phyloP scores from a whole-genome alignment of 2,329 filamentous ascomycete genomes.

The Penicillium sp. region DNA sequence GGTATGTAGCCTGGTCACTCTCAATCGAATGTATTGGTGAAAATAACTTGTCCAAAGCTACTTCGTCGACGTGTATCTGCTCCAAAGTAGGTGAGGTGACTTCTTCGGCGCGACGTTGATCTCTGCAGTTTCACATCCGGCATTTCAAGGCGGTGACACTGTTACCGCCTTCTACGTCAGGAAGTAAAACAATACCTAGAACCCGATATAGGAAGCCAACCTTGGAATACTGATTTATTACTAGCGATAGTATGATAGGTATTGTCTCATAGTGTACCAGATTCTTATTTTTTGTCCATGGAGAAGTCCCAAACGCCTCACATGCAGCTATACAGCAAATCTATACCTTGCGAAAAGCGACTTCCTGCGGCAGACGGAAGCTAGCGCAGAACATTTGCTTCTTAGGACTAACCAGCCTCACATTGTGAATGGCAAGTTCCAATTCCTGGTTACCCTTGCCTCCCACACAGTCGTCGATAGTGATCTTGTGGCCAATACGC shows the following conservation, averaged over 20 bases:
- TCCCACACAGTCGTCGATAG: constrained; percentile 49
- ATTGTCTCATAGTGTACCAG: constrained; percentile 18
- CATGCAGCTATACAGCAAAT: constrained; percentile 11
- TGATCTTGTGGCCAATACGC: constrained; percentile 59
- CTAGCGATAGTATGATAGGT: background rate
- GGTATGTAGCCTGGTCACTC: too few species aligned
- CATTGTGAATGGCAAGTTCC: constrained; percentile 58
- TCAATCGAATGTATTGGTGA: background rate
- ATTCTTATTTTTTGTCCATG: constrained; percentile 6
- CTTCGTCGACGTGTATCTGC: background rate
- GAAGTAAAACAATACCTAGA: background rate
- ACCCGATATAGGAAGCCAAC: too few species aligned
- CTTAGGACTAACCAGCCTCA: constrained; percentile 84
- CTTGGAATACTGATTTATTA: background rate
- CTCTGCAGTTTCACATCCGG: constrained; percentile 14
- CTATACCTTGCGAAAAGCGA: constrained; percentile 63
- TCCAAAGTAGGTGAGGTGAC: background rate
- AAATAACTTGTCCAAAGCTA: background rate
- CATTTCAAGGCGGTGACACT: constrained; percentile 24
- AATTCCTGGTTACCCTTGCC: constrained; percentile 57
- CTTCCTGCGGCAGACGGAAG: constrained; percentile 77
- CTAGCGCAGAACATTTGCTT: constrained; percentile 97
- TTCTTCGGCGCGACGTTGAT: constrained; percentile 10
- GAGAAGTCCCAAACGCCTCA: constrained; percentile 15
- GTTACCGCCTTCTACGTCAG: constrained; percentile 5